Evolutionary conservation across 345 rosid genomes (phyloP).

Genomic region (Bruguiera gymnorhiza): DNA sequence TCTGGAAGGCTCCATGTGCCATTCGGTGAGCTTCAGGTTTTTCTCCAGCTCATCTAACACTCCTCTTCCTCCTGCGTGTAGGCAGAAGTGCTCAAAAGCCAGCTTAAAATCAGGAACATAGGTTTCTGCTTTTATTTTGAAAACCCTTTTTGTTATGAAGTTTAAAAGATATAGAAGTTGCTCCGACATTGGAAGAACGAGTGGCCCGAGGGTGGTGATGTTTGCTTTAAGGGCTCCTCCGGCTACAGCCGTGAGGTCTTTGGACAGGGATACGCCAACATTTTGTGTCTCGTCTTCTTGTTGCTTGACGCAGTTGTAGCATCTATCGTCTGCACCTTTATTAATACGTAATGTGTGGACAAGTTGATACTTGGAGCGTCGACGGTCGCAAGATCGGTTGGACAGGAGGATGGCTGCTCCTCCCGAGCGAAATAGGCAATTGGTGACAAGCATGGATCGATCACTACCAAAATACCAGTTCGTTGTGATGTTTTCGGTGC

Average conservation of each 20-base stretch:
- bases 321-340: slow-evolving; percentile 22
- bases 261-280: slow-evolving; percentile 15
- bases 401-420: slow-evolving; percentile 26
- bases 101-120: slow-evolving; percentile 15
- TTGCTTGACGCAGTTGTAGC: slow-evolving; percentile 20
- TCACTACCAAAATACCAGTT: slow-evolving; percentile 25
- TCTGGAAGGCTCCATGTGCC: slow-evolving; percentile 11
- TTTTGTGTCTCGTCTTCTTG: slow-evolving; percentile 4
- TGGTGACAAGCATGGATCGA: slow-evolving; percentile 26
- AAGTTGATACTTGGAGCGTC: slow-evolving; percentile 23
- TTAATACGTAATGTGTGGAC: slow-evolving; percentile 18
- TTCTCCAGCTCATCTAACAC: slow-evolving; percentile 10
- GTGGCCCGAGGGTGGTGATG: slow-evolving; percentile 19
- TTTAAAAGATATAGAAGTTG: slow-evolving; percentile 15
- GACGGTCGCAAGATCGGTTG: slow-evolving; percentile 17
- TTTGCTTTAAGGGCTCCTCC: slow-evolving; percentile 21
- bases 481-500: slow-evolving; percentile 23
- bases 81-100: slow-evolving; percentile 19
- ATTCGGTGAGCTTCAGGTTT: slow-evolving; percentile 4
- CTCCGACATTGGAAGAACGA: slow-evolving; percentile 25
- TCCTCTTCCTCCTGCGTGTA: slow-evolving; percentile 11
- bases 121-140: neutral
- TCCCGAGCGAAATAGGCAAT: slow-evolving; percentile 29
- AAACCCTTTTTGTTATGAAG: neutral
- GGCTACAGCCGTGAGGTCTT: slow-evolving; percentile 22